Evolutionary conservation across 768 basidiomycete species (phyloP).

Genomic region (Candolleomyces eurysporus): DNA sequence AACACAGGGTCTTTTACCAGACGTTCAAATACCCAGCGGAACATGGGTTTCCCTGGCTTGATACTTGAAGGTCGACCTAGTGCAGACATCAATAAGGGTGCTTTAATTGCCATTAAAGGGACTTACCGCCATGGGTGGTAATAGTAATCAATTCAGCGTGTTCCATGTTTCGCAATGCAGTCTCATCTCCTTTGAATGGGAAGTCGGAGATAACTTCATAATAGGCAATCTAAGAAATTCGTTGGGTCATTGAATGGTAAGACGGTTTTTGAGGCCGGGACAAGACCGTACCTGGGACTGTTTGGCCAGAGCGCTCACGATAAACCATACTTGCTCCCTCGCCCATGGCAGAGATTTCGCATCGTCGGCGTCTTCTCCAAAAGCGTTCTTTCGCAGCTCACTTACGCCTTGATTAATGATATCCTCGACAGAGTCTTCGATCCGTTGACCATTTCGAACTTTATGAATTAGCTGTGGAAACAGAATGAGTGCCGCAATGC

Average conservation of each 20-base stretch:
- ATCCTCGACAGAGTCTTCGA: constrained; percentile 86
- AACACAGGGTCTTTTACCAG: constrained; percentile 79
- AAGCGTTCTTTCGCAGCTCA: constrained; percentile 87
- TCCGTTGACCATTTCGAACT: constrained; percentile 66
- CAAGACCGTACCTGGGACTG: constrained; percentile 53
- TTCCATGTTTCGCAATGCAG: constrained; percentile 79
- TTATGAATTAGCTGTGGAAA: constrained; percentile 79
- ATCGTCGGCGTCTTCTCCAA: constrained; percentile 91
- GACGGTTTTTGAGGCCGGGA: constrained; percentile 4
- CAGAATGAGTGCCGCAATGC: not conserved
- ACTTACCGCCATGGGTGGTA: constrained; percentile 65
- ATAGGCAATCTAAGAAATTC: constrained; percentile 64
- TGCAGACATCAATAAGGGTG: not conserved
- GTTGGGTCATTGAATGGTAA: not conserved
- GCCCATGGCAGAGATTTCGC: constrained; percentile 82
- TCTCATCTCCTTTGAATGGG: constrained; percentile 92
- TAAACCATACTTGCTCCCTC: constrained; percentile 82
- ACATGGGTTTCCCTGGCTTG: constrained; percentile 88
- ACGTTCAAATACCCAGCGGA: constrained; percentile 79
- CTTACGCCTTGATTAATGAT: constrained; percentile 76
- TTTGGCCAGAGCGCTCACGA: constrained; percentile 72
- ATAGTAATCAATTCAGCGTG: constrained; percentile 86
- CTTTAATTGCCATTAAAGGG: not conserved
- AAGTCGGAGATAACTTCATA: constrained; percentile 77
- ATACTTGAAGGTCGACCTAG: constrained; percentile 81